Evolutionary conservation across 768 basidiomycete species (phyloP), one percentile per base, ranked within the genome.

Genomic region (Porphyrellus cyaneotinctus): DNA sequence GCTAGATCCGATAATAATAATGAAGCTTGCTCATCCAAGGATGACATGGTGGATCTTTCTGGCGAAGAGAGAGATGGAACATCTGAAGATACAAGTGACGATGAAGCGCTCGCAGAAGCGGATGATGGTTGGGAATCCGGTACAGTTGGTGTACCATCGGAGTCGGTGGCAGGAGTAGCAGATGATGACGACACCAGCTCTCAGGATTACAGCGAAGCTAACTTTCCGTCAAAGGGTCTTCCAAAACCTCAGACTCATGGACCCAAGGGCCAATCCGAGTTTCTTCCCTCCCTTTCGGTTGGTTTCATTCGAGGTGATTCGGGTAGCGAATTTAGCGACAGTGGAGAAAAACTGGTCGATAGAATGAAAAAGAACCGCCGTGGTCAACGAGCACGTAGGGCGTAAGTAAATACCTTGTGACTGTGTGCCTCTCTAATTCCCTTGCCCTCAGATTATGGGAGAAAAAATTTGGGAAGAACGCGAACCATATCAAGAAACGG

Each of bases 381-480:
- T 35, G 97, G 95, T 28, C 97, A 99, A 68, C 74, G 94, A 44
- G 95, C 95, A n/a, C 77, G 97, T 54, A 78, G 87, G 73, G 90
- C 89, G 97, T 97, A 69, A 80, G 95, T 86, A 14, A 3, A 42
- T 46, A 6, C 53, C 4, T 33, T 10, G 24, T 8, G 24, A n/a
- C 17, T 44, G 49, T 22, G 17, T 23, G 33, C 13, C 20, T 32
- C 44, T 39, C 36, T 49, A 46, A 53, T 53, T 61, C 49, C 28
- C 8, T 30, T 22, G 26, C 11, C 37, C n/a, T 26, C 62, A 97
- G 95, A 2, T 97, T 98, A 59, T 97, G 95, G 95, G 95, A 97
- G 72, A 95, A 93, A 74, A 97, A 94, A 70, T 98, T 83, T 61
- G 95, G 95, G 43, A 80, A 76, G 54, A 82, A 85, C 55, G 95